phyloP scores from a whole-genome alignment of 495 filamentous ascomycete species.

The Choiromyces venosus region DNA sequence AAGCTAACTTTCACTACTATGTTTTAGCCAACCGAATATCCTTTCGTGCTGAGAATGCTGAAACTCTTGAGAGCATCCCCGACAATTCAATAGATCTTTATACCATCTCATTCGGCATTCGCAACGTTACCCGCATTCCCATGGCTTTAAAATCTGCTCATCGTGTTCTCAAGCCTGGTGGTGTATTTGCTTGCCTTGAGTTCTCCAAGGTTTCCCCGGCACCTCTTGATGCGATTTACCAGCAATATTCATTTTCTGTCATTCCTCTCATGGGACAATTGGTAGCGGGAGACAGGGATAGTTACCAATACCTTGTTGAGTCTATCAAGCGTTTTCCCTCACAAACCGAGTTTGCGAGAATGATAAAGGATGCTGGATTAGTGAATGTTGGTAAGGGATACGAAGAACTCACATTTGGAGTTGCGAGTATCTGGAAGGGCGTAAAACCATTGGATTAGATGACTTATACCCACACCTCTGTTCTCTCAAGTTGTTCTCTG shows the following conservation, averaged over 20 bases:
- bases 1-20: not conserved
- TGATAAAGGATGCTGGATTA: constrained; percentile 89
- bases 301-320: constrained; percentile 98
- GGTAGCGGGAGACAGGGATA: constrained; percentile 88
- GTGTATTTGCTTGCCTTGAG: constrained; percentile 94
- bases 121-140: constrained; percentile 88
- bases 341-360: constrained; percentile 73
- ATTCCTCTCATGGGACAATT: constrained; percentile 94
- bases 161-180: constrained; percentile 86
- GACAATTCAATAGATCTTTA: constrained; percentile 73
- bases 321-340: constrained; percentile 90
- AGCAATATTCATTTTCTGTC: constrained; percentile 88
- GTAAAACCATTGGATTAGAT: constrained; percentile 56
- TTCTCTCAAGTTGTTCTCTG: not conserved
- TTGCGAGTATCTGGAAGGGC: constrained; percentile 94
- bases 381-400: constrained; percentile 68
- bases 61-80: constrained; percentile 62
- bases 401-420: constrained; percentile 82
- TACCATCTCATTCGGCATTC: constrained; percentile 95
- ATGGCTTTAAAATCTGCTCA: constrained; percentile 72
- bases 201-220: constrained; percentile 75
- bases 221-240: constrained; percentile 73
- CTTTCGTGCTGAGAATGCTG: constrained; percentile 89
- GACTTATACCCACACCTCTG: not conserved
- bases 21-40: constrained; percentile 50